Evolutionary conservation across 768 basidiomycete species (phyloP), one percentile per base, ranked within the genome.

Genomic region (Pisolithus orientalis): DNA sequence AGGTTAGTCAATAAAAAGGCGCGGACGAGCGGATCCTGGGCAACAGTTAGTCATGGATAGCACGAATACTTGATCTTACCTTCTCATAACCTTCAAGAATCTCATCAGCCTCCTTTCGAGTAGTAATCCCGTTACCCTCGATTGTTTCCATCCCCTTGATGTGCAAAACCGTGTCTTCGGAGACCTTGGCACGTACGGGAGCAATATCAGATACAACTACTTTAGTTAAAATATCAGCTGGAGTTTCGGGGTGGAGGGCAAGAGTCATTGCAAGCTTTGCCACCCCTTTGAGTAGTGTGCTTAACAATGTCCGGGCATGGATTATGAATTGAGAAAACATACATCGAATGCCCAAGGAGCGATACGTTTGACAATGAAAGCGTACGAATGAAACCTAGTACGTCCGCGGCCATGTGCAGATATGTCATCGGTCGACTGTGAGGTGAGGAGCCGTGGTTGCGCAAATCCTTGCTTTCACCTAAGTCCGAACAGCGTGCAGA

Each of bases 341-440:
- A 92, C 93, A 95, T 94, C 2, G 92, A 94, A 65, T 95, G 94
- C 0, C 94, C 94, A 4, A 95, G 71, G 4, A 96, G 75, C 2
- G 87, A 80, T 16, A 94, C 77, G 16, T 85, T 72, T 2, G 72
- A 71, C 39, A 90, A 64, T 0, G 71, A 70, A 45, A 80, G 78
- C 32, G 72, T 69, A 16, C 71, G 60, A 53, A 88, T 77, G 62
- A 93, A 91, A 43, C 79, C 72, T 1, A 84, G 67, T 11, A 95
- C 79, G 59, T 96, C 94, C 4, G 70, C 68, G 0, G 90, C 90
- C 90, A 95, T 89, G 37, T 83, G 76, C 9, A 70, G 63, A 64
- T 95, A 94, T 13, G 79, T 82, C 78, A 89, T 88, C 0, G 85
- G 84, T 10, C 70, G 70, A 16, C 72, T 75, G 64, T 92, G 91